Evolutionary conservation across 139 green algal species (phyloP), one percentile per base, ranked within the genome.

Genomic region (Gonium pectorale): DNA sequence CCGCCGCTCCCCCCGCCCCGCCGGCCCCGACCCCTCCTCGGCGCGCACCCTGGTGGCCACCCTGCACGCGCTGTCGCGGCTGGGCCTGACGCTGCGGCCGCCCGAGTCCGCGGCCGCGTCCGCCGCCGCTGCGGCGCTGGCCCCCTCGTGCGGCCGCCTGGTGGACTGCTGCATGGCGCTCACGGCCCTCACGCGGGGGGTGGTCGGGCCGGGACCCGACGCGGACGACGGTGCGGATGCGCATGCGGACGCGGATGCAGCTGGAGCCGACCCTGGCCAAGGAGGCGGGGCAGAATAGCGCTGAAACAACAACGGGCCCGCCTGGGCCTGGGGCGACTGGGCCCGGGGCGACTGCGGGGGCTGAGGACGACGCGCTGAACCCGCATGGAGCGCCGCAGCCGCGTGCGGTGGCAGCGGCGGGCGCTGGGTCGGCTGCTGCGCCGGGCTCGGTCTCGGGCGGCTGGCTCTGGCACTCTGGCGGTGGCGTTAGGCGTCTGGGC

Each of bases 141-240:
- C 60, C 43, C 60, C 60, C 41, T 31, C 54, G 62, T 66, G 73
- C 62, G 19, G 5, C 13, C 40, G 26, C 41, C 54, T 70, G 59
- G 62, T 44, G 43, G 77, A 73, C n/a, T 73, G 60, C 62, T n/a
- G 21, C 60, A 64, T 64, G 62, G 62, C 31, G 43, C 63, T 83
- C 19, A 13, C 77, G 11, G 77, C 77, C 13, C 60, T 83, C 19
- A 43, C 21, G 41, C 19, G 26, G 6, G 56, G 40, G 44, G 15
- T 41, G 27, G 2, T 56, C 38, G 35, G 13, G 27, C 13, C 56
- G 33, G 56, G 2, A 43, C 29, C 19, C 27, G 73, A 2, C 54
- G 38, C 17, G 29, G 29, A 41, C n/a, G n/a, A 40, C n/a, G 62
- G 62, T 7, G 62, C n/a, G 62, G 62, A 69, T 6, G 67, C 24